Evolutionary conservation across 1,284 basidiomycete genomes (phyloP).

Genomic region (Cutaneotrichosporon sp.): DNA sequence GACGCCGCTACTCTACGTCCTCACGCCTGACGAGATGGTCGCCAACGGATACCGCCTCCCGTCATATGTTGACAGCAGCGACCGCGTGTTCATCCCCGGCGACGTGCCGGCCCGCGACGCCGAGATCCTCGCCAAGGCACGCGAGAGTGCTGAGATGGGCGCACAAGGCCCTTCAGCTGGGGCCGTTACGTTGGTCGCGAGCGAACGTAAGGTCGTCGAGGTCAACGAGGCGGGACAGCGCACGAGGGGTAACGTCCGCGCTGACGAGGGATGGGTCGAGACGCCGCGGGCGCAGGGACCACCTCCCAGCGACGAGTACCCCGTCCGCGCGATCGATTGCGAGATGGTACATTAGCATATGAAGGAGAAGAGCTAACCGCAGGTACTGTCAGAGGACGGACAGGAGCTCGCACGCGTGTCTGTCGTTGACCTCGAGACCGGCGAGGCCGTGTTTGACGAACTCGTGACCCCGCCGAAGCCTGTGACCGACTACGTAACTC

Average conservation of each 20-base stretch:
- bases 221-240: slow-evolving; percentile 22
- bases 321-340: slow-evolving; percentile 68
- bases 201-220: slow-evolving; percentile 4
- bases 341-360: slow-evolving; percentile 70
- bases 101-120: slow-evolving; percentile 20
- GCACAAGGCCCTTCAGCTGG: not conserved
- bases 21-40: slow-evolving; percentile 78
- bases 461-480: slow-evolving; percentile 80
- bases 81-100: slow-evolving; percentile 35
- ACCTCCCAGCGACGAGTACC: slow-evolving; percentile 37
- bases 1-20: slow-evolving; percentile 65
- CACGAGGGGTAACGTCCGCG: slow-evolving; percentile 57
- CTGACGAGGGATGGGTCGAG: slow-evolving; percentile 65
- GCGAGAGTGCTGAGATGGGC: slow-evolving; percentile 9
- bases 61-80: slow-evolving; percentile 62
- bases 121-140: slow-evolving; percentile 14
- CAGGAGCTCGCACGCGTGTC: slow-evolving; percentile 82
- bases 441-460: slow-evolving; percentile 74
- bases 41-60: slow-evolving; percentile 87
- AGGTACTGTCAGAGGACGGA: slow-evolving; percentile 82
- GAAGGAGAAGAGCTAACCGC: slow-evolving; percentile 10
- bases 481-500: slow-evolving; percentile 81
- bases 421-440: slow-evolving; percentile 70
- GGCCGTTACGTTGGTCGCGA: not conserved
- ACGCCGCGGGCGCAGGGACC: slow-evolving; percentile 59